A percentile compares a stretch with the other conserved stretches of the same genome.
Evolutionary conservation across 805 yeast genomes (phyloP).

Genomic region (Yamadazyma sp.): DNA sequence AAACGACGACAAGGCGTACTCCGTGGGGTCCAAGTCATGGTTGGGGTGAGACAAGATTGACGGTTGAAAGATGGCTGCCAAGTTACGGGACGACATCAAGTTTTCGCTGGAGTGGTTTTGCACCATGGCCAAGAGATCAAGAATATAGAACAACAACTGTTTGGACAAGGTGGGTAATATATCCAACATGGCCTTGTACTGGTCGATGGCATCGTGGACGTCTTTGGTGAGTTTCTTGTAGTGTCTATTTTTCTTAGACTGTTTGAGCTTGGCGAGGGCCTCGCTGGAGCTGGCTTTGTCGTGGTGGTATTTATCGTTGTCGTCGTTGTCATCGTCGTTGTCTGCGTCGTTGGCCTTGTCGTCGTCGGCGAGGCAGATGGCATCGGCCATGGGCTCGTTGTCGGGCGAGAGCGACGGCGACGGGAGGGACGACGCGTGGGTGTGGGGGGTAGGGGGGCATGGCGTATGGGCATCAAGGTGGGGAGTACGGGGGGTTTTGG

Average conservation of each 20-base stretch:
- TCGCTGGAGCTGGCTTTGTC: slow-evolving; percentile 2
- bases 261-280: slow-evolving; percentile 9
- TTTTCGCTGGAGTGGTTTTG: slow-evolving; percentile 74
- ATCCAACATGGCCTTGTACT: slow-evolving; percentile 67
- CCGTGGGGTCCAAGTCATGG: slow-evolving; percentile 91
- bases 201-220: slow-evolving; percentile 65
- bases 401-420: slow-evolving; percentile 10
- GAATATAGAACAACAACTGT: slow-evolving; percentile 79
- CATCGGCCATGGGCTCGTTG: not conserved
- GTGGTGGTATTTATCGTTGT: slow-evolving; percentile 6
- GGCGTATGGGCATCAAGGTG: too few species aligned
- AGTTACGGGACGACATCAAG: slow-evolving; percentile 87
- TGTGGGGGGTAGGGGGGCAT: slow-evolving; percentile 6
- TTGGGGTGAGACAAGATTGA: slow-evolving; percentile 89
- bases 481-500: too few species aligned
- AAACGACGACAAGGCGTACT: slow-evolving; percentile 80
- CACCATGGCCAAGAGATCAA: slow-evolving; percentile 85
- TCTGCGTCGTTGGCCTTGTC: slow-evolving; percentile 5
- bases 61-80: slow-evolving; percentile 97
- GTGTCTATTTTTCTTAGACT: slow-evolving; percentile 40
- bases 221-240: slow-evolving; percentile 62
- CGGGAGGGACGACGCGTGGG: slow-evolving; percentile 2
- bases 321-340: slow-evolving; percentile 11
- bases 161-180: slow-evolving; percentile 73
- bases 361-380: slow-evolving; percentile 4